Evolutionary conservation across 2,329 filamentous ascomycete species (phyloP), one percentile per base, ranked within the genome.

Genomic region (Aspergillus pseudoterreus): DNA sequence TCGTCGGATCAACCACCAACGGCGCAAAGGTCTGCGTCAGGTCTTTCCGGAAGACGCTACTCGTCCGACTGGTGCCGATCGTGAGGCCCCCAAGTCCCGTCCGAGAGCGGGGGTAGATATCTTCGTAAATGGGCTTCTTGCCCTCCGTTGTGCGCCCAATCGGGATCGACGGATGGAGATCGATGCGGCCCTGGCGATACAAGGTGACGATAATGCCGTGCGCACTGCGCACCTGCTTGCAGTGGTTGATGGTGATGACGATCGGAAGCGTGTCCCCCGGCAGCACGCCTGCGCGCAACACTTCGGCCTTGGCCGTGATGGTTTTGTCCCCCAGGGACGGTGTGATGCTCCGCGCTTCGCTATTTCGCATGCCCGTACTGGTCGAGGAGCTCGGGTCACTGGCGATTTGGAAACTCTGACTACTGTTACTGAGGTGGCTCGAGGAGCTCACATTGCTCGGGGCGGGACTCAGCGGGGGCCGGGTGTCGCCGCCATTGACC

Each of bases 11-110:
- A 49, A 97, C 86, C 49, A 96, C 90, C 43, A 99, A 78, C 4
- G 94, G 92, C 17, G 88, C 87, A 51, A 95, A 90, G 1, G 88
- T 86, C 69, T 99, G 94, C 4, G 89, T 87, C 3, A 99, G 76
- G 68, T 99, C 94, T 69, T 97, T 97, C 49, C 94, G 87, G 68
- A 96, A 97, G n/a, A 94, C 82, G 69, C 92, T 94, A 66, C 85
- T 92, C 2, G 91, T 92, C 35, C 90, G 87, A 6, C 88, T 88
- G 1, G 90, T 94, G 1, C 89, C 90, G 38, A 97, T 78, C 1
- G 92, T 95, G 24, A 97, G 76, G 0, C 92, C 92, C 14, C 88
- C 89, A 6, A 96, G 80, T 0, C 91, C 92, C 1, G 91, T 95
- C 54, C 87, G 85, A 2, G 91, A 96, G 62, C 86, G 89, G 4